These are phyloP conservation scores for Herpetospermum pedunculosum DNA, from an alignment of 306 rosid species.

Conservation along the genomic window DNA sequence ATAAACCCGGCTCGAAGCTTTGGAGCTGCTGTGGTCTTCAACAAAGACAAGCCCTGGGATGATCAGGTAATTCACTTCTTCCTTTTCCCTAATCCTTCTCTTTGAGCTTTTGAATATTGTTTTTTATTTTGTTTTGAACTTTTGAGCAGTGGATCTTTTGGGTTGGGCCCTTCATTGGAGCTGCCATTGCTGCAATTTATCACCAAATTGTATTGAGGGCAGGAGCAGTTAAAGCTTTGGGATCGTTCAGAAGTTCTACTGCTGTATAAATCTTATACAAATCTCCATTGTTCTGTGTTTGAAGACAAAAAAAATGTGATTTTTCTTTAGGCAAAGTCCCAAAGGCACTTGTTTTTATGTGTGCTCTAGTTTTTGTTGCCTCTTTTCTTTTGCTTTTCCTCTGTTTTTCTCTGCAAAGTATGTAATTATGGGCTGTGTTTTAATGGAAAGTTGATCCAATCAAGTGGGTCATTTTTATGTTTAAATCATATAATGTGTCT, in stretches of 20 bases:
- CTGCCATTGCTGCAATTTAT: conserved; percentile 12
- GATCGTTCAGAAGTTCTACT: conserved; percentile 3
- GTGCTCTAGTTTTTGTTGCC: not conserved
- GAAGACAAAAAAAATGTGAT: not conserved
- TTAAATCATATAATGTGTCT: not conserved
- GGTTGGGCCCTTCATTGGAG: conserved; percentile 21
- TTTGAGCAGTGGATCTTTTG: conserved; percentile 17
- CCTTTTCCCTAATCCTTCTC: not conserved
- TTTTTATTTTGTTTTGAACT: not conserved
- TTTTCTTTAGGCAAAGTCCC: not conserved
- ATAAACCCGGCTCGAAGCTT: conserved; percentile 25
- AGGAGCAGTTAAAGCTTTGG: conserved; percentile 11
- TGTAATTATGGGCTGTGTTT: not conserved
- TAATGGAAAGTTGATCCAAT: not conserved
- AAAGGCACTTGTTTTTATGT: not conserved
- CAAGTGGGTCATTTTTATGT: not conserved
- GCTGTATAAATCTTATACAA: not conserved
- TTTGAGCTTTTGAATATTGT: not conserved
- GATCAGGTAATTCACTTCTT: conserved; percentile 20
- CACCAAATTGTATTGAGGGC: conserved; percentile 10
- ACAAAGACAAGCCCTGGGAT: conserved; percentile 11
- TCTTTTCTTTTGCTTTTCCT: not conserved
- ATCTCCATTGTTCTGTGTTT: not conserved
- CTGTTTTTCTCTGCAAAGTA: not conserved
- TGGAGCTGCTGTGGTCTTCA: conserved; percentile 16